phyloP scores from a whole-genome alignment of 306 rosid species.

The Lathyrus tuberosus region DNA sequence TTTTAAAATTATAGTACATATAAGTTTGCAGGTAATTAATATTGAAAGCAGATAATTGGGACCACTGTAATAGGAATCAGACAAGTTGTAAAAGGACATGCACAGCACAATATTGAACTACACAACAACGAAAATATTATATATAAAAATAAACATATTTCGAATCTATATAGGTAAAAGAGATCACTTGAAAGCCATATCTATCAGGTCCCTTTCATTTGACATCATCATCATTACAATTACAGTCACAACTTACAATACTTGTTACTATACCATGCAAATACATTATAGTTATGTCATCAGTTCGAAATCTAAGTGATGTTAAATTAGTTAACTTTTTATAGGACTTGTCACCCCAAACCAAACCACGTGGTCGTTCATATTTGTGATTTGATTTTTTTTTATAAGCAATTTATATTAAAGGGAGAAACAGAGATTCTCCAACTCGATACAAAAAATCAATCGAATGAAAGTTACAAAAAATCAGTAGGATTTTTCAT shows the following conservation, averaged over 20 bases:
- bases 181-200: constrained; percentile 41
- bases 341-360: constrained; percentile 23
- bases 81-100: constrained; percentile 40
- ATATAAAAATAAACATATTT: constrained; percentile 15
- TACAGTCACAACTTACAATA: background rate
- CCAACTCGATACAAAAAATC: no score
- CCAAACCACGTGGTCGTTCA: constrained; percentile 35
- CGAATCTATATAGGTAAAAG: constrained; percentile 42
- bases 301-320: constrained; percentile 34
- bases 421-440: no score
- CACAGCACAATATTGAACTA: background rate
- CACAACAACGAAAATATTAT: background rate
- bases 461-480: no score
- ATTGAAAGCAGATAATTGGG: constrained; percentile 37
- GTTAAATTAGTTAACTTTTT: constrained; percentile 24
- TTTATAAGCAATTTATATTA: no score
- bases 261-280: background rate
- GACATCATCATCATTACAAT: constrained; percentile 36
- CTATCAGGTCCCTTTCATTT: constrained; percentile 42
- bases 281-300: background rate
- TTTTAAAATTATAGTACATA: background rate
- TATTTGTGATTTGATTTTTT: background rate
- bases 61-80: constrained; percentile 22
- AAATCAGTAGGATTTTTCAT: no score
- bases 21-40: constrained; percentile 19